A percentile compares a stretch with the other conserved stretches of the same genome.
These are phyloP conservation scores for Cercis canadensis DNA, from an alignment of 306 rosid species.

Conservation along the genomic window DNA sequence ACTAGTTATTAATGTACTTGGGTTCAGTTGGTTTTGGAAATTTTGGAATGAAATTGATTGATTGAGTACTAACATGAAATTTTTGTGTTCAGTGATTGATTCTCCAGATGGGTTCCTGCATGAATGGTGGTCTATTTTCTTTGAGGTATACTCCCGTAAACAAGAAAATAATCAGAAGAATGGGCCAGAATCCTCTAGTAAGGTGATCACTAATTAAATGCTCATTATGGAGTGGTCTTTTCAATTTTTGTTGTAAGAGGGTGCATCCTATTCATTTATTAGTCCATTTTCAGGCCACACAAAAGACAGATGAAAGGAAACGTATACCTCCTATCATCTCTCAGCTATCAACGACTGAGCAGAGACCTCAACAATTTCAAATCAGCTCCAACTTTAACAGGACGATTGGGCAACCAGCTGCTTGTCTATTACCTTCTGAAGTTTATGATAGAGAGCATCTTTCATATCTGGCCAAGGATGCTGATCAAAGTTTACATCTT, in stretches of 20 bases:
- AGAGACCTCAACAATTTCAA: slow-evolving; percentile 36
- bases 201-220: slow-evolving; percentile 38
- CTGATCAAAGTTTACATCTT: slow-evolving; percentile 29
- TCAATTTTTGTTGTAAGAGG: slow-evolving; percentile 12
- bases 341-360: slow-evolving; percentile 27
- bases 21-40: slow-evolving; percentile 10
- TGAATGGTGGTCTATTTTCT: slow-evolving; percentile 73
- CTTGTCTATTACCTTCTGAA: slow-evolving; percentile 15
- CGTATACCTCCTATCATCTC: slow-evolving; percentile 32
- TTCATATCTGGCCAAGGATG: slow-evolving; percentile 12
- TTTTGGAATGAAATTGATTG: slow-evolving; percentile 24
- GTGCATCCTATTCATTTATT: background rate
- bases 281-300: slow-evolving; percentile 47
- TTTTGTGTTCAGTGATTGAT: slow-evolving; percentile 40
- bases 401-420: slow-evolving; percentile 26
- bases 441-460: slow-evolving; percentile 17
- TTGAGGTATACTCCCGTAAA: slow-evolving; percentile 20
- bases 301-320: slow-evolving; percentile 26
- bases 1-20: background rate
- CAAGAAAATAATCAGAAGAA: slow-evolving; percentile 13
- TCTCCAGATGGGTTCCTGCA: slow-evolving; percentile 51
- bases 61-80: slow-evolving; percentile 1
- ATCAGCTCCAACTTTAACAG: slow-evolving; percentile 23
- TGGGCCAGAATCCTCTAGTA: slow-evolving; percentile 32
- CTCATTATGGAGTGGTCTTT: background rate